Conservation (phyloP, 2,329 filamentous ascomycete species). For the Fusarium redolens region DNA sequence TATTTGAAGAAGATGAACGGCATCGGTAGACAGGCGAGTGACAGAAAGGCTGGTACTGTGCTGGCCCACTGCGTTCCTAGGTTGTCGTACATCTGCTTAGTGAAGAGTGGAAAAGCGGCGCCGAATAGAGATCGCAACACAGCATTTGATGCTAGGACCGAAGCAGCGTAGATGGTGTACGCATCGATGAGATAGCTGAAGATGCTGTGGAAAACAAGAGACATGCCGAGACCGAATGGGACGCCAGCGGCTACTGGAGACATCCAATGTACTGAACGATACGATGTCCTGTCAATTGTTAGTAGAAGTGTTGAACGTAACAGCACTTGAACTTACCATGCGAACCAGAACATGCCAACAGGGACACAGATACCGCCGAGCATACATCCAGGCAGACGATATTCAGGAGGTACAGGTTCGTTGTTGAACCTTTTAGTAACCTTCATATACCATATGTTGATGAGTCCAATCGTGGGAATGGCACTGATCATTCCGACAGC, state of each 20-base stretch:
- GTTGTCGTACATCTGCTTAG: constrained; percentile 43
- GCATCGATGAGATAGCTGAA: constrained; percentile 77
- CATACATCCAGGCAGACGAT: constrained; percentile 69
- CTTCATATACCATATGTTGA: constrained; percentile 64
- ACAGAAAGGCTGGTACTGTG: constrained; percentile 35
- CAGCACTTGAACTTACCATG: constrained; percentile 59
- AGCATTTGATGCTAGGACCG: constrained; percentile 71
- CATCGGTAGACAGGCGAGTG: constrained; percentile 38
- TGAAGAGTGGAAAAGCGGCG: constrained; percentile 41
- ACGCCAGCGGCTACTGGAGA: constrained; percentile 59
- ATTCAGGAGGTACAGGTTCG: constrained; percentile 71
- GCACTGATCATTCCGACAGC: constrained; percentile 70
- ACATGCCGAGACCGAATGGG: constrained; percentile 66
- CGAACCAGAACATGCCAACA: constrained; percentile 72
- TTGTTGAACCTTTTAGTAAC: constrained; percentile 55
- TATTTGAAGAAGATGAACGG: constrained; percentile 40
- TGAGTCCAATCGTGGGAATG: constrained; percentile 61
- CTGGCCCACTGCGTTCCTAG: constrained; percentile 44
- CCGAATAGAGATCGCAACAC: constrained; percentile 37
- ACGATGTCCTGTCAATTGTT: constrained; percentile 28
- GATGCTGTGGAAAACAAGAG: constrained; percentile 72
- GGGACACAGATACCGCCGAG: constrained; percentile 69
- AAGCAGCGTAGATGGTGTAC: constrained; percentile 81
- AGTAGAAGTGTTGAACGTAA: neutral
- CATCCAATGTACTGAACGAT: constrained; percentile 63